A percentile compares a stretch with the other conserved stretches of the same genome.
Evolutionary conservation across 2,329 filamentous ascomycete genomes (phyloP).

Genomic region (Pseudodiploospora longispora): DNA sequence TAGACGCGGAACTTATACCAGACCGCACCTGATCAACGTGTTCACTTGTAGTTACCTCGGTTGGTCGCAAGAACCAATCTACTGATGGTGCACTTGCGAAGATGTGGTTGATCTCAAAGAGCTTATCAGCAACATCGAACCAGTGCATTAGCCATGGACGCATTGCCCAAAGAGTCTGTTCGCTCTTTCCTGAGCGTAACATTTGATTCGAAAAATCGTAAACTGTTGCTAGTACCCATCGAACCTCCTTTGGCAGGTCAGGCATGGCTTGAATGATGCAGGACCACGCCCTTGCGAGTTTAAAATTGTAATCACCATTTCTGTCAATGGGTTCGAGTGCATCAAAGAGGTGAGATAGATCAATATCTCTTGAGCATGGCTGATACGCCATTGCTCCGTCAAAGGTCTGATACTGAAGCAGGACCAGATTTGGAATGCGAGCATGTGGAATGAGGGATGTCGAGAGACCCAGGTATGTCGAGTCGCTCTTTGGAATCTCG

Average conservation of each 20-base stretch:
- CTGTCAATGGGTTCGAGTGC: conserved; percentile 14
- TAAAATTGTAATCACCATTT: conserved; percentile 17
- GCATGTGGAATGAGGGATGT: conserved; percentile 16
- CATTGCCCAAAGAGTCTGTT: conserved; percentile 15
- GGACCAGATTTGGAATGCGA: conserved; percentile 12
- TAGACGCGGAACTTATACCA: no score
- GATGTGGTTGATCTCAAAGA: conserved; percentile 15
- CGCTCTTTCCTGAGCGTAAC: conserved; percentile 12
- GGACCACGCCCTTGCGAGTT: conserved; percentile 21
- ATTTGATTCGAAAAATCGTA: conserved; percentile 24
- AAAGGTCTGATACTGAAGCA: conserved; percentile 21
- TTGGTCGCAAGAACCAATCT: conserved; percentile 20
- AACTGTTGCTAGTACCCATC: conserved; percentile 23
- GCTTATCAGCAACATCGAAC: conserved; percentile 17
- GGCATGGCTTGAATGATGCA: conserved; percentile 18
- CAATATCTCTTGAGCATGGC: conserved; percentile 18
- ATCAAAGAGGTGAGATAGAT: conserved; percentile 14
- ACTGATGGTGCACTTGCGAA: conserved; percentile 10
- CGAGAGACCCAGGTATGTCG: conserved; percentile 15
- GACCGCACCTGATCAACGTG: not conserved
- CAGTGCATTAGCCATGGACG: conserved; percentile 21
- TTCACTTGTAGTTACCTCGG: not conserved
- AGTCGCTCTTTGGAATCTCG: conserved; percentile 16
- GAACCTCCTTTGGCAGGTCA: conserved; percentile 19
- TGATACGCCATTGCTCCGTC: conserved; percentile 19